Conservation (phyloP, 129 eudicot genomes). For the Daucus carota region DH1_v3.0 NC_030385.2:41564501-41565000, state of each 20-base stretch:
- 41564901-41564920: background rate
- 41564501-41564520: background rate
- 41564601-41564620: too few species aligned
- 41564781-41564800: background rate
- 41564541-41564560: background rate
- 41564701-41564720: background rate
- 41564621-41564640: background rate
- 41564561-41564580: background rate
- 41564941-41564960: background rate
- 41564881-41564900: background rate
- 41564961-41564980: background rate
- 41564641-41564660: background rate
- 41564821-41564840: background rate
- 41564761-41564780: background rate
- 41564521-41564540: background rate
- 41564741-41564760: background rate
- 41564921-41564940: background rate
- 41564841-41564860: background rate
- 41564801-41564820: background rate
- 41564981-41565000: background rate
- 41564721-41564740: background rate
- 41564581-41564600: too few species aligned
- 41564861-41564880: background rate
- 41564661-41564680: background rate
- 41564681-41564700: background rate